A percentile compares a stretch with the other conserved stretches of the same genome.
These are phyloP conservation scores for Epithemia pelagica DNA, from an alignment of 108 stramenopile genomes.

Conservation along the genomic window DNA sequence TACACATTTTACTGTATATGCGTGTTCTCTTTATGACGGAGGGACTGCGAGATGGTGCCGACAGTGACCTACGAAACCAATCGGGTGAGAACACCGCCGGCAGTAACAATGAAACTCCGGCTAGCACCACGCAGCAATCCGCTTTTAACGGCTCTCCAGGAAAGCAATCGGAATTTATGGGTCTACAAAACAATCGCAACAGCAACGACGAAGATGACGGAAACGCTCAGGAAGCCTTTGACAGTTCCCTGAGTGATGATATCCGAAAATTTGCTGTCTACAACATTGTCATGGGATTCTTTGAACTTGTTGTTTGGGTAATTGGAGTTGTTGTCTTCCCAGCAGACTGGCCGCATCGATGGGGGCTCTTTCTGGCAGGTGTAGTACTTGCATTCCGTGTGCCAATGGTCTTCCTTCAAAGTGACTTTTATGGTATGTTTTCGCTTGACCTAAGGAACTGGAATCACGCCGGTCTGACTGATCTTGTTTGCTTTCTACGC, in stretches of 20 bases:
- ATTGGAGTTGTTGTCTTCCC: conserved; percentile 36
- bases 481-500: neutral
- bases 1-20: conserved; percentile 50
- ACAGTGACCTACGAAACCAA: too few relatives aligned
- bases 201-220: neutral
- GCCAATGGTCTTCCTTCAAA: conserved; percentile 64
- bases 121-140: conserved; percentile 13
- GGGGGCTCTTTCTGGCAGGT: conserved; percentile 48
- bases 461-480: too few relatives aligned
- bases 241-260: conserved; percentile 20
- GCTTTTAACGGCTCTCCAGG: too few relatives aligned
- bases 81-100: neutral
- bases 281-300: conserved; percentile 40
- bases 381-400: conserved; percentile 48
- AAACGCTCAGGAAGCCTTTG: neutral
- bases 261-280: conserved; percentile 56
- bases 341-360: conserved; percentile 26
- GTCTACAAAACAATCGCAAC: neutral
- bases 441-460: neutral
- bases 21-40: conserved; percentile 42
- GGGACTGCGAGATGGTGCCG: neutral
- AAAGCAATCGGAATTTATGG: too few relatives aligned
- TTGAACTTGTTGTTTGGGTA: conserved; percentile 51
- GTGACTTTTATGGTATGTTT: conserved; percentile 77
- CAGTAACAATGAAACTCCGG: neutral